These are phyloP conservation scores for Penicillium aurantiogriseum DNA, from an alignment of 2,329 filamentous ascomycete species.

Conservation along the genomic window DNA sequence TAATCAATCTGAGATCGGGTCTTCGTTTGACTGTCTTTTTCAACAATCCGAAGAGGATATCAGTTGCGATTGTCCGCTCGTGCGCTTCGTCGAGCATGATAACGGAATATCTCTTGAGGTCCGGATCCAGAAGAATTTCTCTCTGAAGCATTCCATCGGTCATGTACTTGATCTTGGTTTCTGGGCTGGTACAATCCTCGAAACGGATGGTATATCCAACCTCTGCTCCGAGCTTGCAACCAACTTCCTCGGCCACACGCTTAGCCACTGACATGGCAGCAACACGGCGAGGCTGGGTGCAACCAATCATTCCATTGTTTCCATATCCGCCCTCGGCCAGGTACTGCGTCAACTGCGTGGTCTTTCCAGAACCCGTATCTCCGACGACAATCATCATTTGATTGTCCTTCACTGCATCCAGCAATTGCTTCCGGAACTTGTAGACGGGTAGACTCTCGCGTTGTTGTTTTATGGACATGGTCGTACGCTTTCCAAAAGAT, in stretches of 20 bases:
- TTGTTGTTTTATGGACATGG: slow-evolving; percentile 92
- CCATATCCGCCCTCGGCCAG: slow-evolving; percentile 89
- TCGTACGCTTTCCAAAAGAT: slow-evolving; percentile 80
- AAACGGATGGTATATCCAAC: slow-evolving; percentile 98
- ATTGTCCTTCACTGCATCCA: slow-evolving; percentile 82
- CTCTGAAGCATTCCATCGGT: slow-evolving; percentile 97
- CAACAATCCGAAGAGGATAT: slow-evolving; percentile 88
- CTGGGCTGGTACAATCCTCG: slow-evolving; percentile 84
- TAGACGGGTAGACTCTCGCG: slow-evolving; percentile 85
- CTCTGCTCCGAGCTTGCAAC: slow-evolving; percentile 83
- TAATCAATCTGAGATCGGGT: slow-evolving; percentile 88
- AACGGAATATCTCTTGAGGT: slow-evolving; percentile 84
- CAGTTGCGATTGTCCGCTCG: slow-evolving; percentile 93
- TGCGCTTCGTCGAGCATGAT: slow-evolving; percentile 99
- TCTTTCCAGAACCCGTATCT: slow-evolving; percentile 96
- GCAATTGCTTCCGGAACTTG: slow-evolving; percentile 80
- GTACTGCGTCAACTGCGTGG: slow-evolving; percentile 93
- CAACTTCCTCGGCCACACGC: slow-evolving; percentile 93
- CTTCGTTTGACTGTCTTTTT: slow-evolving; percentile 89
- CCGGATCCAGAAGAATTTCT: slow-evolving; percentile 89
- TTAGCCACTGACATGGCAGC: slow-evolving; percentile 97
- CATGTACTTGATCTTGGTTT: slow-evolving; percentile 98
- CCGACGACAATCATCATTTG: slow-evolving; percentile 95
- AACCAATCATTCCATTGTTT: slow-evolving; percentile 85
- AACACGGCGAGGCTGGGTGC: slow-evolving; percentile 94